Conservation (phyloP, 768 basidiomycete genomes). For the Kwoniella bestiolae region DNA sequence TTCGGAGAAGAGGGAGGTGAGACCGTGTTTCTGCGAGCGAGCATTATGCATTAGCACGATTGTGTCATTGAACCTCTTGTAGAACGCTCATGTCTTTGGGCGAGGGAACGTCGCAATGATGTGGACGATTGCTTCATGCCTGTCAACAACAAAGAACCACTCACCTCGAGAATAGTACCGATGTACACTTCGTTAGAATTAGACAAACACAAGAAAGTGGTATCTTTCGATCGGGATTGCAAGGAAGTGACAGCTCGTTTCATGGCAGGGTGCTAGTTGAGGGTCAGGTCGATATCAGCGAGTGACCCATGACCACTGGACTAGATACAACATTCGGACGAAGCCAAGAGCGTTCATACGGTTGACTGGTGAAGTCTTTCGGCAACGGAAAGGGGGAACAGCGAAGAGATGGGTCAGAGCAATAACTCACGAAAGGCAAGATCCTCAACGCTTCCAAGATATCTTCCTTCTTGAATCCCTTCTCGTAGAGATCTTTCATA, state of each 20-base stretch:
- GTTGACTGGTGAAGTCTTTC: too few relatives aligned
- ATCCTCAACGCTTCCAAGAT: slow-evolving; percentile 76
- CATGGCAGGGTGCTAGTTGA: slow-evolving; percentile 94
- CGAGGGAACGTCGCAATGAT: too few relatives aligned
- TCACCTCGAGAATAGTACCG: slow-evolving; percentile 79
- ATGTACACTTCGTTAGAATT: slow-evolving; percentile 94
- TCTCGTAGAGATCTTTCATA: slow-evolving; percentile 71
- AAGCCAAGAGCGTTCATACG: too few relatives aligned
- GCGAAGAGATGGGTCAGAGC: too few relatives aligned
- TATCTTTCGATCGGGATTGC: slow-evolving; percentile 69
- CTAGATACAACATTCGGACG: too few relatives aligned
- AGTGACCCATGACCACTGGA: too few relatives aligned
- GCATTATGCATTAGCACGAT: background rate
- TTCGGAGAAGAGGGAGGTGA: slow-evolving; percentile 74
- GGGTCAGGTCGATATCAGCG: too few relatives aligned
- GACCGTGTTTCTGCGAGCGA: slow-evolving; percentile 69
- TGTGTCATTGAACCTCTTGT: background rate
- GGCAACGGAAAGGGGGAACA: too few relatives aligned
- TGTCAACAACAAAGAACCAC: slow-evolving; percentile 15
- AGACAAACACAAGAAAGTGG: slow-evolving; percentile 86
- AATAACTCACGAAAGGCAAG: slow-evolving; percentile 87
- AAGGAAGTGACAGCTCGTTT: slow-evolving; percentile 79
- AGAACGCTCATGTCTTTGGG: too few relatives aligned
- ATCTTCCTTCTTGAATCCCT: slow-evolving; percentile 71
- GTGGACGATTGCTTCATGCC: too few relatives aligned